phyloP scores from a whole-genome alignment of 2,329 filamentous ascomycete species.

The Sclerotinia glacialis region DNA sequence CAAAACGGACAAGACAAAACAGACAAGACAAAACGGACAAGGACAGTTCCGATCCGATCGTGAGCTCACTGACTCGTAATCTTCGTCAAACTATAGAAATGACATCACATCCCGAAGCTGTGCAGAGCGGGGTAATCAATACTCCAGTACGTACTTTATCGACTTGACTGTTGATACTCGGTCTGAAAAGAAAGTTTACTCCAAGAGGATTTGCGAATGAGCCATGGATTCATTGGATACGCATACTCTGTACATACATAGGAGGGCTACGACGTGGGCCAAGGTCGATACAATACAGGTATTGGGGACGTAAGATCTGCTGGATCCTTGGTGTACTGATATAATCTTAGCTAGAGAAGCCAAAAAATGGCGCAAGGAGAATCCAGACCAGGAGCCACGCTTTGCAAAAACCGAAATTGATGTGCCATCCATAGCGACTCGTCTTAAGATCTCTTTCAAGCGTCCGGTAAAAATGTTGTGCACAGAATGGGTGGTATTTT shows the following conservation, averaged over 20 bases:
- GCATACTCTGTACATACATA: too few species aligned
- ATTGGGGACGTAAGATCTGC: too few species aligned
- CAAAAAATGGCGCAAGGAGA: constrained; percentile 24
- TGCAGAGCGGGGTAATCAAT: constrained; percentile 4
- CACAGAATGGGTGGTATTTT: constrained; percentile 59
- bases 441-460: constrained; percentile 18
- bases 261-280: too few species aligned
- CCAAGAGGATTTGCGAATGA: background rate
- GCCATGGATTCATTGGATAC: too few species aligned
- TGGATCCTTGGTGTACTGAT: too few species aligned
- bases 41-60: background rate
- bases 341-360: constrained; percentile 40
- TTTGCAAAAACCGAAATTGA: constrained; percentile 16
- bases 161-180: background rate
- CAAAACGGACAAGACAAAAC: too few species aligned
- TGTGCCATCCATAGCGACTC: constrained; percentile 14
- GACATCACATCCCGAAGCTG: background rate
- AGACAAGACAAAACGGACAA: background rate
- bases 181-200: background rate
- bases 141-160: background rate
- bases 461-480: constrained; percentile 46
- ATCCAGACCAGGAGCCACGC: constrained; percentile 17
- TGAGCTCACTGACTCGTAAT: background rate
- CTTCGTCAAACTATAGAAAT: background rate
- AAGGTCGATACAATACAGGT: too few species aligned